phyloP scores from a whole-genome alignment of 2,329 filamentous ascomycete species.

The Xylaria sp. region DNA sequence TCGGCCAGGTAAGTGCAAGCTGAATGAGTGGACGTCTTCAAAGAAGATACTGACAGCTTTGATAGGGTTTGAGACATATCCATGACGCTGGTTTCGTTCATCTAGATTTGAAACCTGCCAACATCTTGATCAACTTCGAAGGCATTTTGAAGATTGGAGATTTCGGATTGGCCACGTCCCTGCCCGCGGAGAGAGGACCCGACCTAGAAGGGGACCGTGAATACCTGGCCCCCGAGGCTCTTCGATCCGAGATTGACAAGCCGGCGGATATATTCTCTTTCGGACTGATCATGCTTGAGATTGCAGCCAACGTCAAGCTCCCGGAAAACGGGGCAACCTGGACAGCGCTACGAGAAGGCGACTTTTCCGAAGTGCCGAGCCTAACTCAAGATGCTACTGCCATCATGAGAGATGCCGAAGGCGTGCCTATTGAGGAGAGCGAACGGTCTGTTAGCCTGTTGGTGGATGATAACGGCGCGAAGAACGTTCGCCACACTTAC shows the following conservation, averaged over 20 bases:
- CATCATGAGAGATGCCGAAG: constrained; percentile 74
- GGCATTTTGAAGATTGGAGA: constrained; percentile 84
- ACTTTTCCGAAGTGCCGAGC: constrained; percentile 85
- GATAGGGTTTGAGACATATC: constrained; percentile 83
- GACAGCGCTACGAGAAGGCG: constrained; percentile 85
- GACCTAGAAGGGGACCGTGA: constrained; percentile 94
- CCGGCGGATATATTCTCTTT: constrained; percentile 93
- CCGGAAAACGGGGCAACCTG: constrained; percentile 91
- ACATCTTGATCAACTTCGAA: constrained; percentile 80
- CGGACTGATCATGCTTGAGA: constrained; percentile 92
- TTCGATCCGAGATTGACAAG: constrained; percentile 84
- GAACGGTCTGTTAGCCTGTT: constrained; percentile 41
- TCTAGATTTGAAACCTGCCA: constrained; percentile 83
- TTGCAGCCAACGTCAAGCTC: constrained; percentile 89
- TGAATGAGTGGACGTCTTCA: constrained; percentile 9
- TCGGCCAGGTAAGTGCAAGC: constrained; percentile 69
- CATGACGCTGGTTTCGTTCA: constrained; percentile 87
- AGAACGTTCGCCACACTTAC: constrained; percentile 28
- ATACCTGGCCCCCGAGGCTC: constrained; percentile 92
- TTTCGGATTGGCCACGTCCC: constrained; percentile 79
- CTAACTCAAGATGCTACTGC: constrained; percentile 77
- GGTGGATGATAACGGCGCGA: constrained; percentile 30
- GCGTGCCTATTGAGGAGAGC: constrained; percentile 60
- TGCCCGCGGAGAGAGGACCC: constrained; percentile 75
- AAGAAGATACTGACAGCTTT: constrained; percentile 32